A percentile compares a stretch with the other conserved stretches of the same genome.
These are phyloP conservation scores for Penicillium sp. DNA, from an alignment of 2,329 filamentous ascomycete species.

Conservation along the genomic window DNA sequence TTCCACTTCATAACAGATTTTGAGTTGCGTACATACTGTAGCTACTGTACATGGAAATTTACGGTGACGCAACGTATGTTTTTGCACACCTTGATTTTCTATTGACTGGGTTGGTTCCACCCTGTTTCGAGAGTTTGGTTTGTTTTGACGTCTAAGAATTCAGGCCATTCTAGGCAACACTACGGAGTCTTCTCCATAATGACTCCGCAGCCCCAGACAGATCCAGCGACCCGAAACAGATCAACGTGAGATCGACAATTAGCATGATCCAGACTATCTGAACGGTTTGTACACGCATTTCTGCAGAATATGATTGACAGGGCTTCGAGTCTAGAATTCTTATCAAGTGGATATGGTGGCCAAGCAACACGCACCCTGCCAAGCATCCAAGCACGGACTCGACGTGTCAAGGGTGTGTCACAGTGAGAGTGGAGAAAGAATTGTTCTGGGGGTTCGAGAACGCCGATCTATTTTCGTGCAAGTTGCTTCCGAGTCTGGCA, in stretches of 20 bases:
- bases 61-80: neutral
- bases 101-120: neutral
- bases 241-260: slow-evolving; percentile 19
- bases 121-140: neutral
- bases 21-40: neutral
- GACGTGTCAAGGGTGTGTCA: slow-evolving; percentile 23
- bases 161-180: neutral
- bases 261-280: neutral
- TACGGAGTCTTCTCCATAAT: slow-evolving; percentile 7
- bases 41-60: too few species aligned
- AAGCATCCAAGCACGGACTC: slow-evolving; percentile 6
- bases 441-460: slow-evolving; percentile 7
- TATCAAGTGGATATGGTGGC: neutral
- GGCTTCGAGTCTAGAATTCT: neutral
- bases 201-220: neutral
- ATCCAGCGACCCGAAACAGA: slow-evolving; percentile 9
- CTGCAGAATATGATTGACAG: neutral
- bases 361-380: neutral
- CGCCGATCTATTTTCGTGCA: neutral
- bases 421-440: slow-evolving; percentile 2
- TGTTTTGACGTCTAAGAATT: neutral
- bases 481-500: neutral
- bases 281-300: neutral
- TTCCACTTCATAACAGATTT: neutral
- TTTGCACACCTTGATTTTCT: neutral